Conservation (phyloP, 805 yeast genomes). For the Wickerhamiella allomyrinae region DNA sequence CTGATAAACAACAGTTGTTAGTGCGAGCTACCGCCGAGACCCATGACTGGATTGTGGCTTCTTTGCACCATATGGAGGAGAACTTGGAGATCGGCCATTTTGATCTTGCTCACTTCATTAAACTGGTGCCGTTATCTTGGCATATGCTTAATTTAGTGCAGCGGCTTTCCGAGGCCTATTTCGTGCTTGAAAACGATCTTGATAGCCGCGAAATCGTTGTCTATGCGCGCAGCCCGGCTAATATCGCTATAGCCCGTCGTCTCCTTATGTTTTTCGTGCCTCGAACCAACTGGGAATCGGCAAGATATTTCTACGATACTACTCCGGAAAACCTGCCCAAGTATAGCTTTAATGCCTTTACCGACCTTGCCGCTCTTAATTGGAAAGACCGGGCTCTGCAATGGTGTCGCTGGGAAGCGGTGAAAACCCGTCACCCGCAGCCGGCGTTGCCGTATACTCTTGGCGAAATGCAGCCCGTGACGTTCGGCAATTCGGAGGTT, state of each 20-base stretch:
- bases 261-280: constrained; percentile 8
- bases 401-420: constrained; percentile 18
- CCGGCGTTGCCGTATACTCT: neutral
- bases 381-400: constrained; percentile 19
- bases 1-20: constrained; percentile 23
- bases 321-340: constrained; percentile 4
- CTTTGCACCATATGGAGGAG: constrained; percentile 17
- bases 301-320: constrained; percentile 11
- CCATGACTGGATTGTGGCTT: constrained; percentile 31
- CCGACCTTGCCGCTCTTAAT: constrained; percentile 17
- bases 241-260: constrained; percentile 15
- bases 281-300: constrained; percentile 8
- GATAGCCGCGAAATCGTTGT: constrained; percentile 3
- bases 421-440: constrained; percentile 5
- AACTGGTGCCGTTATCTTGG: constrained; percentile 6
- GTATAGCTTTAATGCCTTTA: constrained; percentile 8
- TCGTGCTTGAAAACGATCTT: constrained; percentile 5
- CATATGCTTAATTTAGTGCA: constrained; percentile 18
- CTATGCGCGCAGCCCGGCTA: constrained; percentile 8
- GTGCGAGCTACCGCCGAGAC: constrained; percentile 32
- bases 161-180: constrained; percentile 20
- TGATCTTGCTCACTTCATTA: constrained; percentile 20
- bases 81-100: constrained; percentile 13
- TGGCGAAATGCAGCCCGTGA: neutral
- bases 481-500: neutral